These are phyloP conservation scores for Dothistroma pini DNA, from an alignment of 2,329 filamentous ascomycete genomes.

Conservation along the genomic window DNA sequence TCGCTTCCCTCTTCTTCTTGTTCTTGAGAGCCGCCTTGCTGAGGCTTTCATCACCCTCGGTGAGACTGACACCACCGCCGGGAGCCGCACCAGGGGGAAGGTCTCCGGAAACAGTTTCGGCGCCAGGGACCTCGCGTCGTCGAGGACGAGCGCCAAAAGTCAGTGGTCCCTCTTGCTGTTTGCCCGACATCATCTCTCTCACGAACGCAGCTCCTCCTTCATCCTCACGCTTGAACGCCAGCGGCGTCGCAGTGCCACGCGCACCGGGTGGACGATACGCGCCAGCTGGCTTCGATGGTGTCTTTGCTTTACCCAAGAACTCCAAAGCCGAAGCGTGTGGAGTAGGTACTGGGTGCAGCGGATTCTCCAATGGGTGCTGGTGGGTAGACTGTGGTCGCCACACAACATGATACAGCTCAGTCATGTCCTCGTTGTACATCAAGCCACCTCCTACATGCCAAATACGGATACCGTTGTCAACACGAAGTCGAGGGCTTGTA, in stretches of 20 bases:
- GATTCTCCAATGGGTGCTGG: conserved; percentile 62
- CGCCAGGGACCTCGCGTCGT: conserved; percentile 80
- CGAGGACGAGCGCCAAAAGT: conserved; percentile 66
- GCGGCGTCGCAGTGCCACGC: conserved; percentile 78
- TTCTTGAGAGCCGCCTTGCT: conserved; percentile 89
- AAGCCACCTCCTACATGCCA: conserved; percentile 87
- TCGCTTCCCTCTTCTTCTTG: conserved; percentile 96
- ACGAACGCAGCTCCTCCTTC: conserved; percentile 88
- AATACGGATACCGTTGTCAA: conserved; percentile 93
- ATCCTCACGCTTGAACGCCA: conserved; percentile 97
- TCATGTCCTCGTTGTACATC: conserved; percentile 95
- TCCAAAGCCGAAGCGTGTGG: conserved; percentile 79
- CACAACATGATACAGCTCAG: conserved; percentile 80
- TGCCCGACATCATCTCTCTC: conserved; percentile 66
- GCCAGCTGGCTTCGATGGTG: conserved; percentile 93
- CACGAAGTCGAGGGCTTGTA: conserved; percentile 87
- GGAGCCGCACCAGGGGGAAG: conserved; percentile 66
- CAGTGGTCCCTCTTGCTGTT: conserved; percentile 50
- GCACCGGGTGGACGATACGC: conserved; percentile 95
- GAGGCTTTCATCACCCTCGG: conserved; percentile 65
- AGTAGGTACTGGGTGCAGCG: conserved; percentile 67
- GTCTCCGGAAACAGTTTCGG: conserved; percentile 61
- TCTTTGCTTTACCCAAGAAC: conserved; percentile 84
- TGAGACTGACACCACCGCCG: conserved; percentile 62
- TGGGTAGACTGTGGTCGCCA: conserved; percentile 75